phyloP scores from a whole-genome alignment of 148 eudicot species.

The Cornus controversa region DNA sequence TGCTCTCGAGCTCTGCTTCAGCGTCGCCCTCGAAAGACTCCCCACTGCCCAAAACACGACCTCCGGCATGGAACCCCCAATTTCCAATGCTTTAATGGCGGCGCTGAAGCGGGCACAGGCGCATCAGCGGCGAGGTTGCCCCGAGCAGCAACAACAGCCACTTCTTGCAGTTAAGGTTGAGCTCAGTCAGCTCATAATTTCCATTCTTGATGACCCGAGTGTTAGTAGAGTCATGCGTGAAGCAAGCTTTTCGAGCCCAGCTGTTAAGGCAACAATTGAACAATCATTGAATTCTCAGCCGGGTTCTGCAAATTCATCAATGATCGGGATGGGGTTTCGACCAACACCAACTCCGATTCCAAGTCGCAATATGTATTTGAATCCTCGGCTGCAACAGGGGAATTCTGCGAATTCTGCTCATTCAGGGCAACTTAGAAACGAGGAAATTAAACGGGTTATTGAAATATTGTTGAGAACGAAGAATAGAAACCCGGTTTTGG shows the following conservation, averaged over 20 bases:
- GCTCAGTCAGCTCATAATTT: constrained; percentile 77
- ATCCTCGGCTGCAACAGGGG: constrained; percentile 50
- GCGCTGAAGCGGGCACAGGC: constrained; percentile 87
- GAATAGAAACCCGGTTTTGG: constrained; percentile 74
- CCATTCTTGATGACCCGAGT: constrained; percentile 82
- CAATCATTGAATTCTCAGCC: constrained; percentile 35
- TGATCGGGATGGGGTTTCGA: constrained; percentile 40
- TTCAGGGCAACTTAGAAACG: constrained; percentile 31
- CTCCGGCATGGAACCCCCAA: constrained; percentile 38
- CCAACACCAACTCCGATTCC: constrained; percentile 15
- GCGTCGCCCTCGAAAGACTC: constrained; percentile 65
- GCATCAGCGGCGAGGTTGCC: constrained; percentile 88
- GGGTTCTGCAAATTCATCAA: constrained; percentile 13
- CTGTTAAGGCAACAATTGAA: constrained; percentile 65
- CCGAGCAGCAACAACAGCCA: constrained; percentile 95
- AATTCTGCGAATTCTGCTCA: constrained; percentile 16
- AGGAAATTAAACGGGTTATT: constrained; percentile 55
- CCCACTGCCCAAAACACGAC: constrained; percentile 41
- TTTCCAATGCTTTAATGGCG: constrained; percentile 72
- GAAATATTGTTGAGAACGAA: constrained; percentile 49
- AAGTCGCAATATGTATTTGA: constrained; percentile 51
- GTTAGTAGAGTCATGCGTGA: constrained; percentile 57
- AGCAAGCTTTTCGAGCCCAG: constrained; percentile 56
- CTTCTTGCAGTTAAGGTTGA: constrained; percentile 89
- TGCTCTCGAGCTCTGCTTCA: constrained; percentile 77